Evolutionary conservation across 805 yeast species (phyloP).

Genomic region (Tetrapisispora arboricola): DNA sequence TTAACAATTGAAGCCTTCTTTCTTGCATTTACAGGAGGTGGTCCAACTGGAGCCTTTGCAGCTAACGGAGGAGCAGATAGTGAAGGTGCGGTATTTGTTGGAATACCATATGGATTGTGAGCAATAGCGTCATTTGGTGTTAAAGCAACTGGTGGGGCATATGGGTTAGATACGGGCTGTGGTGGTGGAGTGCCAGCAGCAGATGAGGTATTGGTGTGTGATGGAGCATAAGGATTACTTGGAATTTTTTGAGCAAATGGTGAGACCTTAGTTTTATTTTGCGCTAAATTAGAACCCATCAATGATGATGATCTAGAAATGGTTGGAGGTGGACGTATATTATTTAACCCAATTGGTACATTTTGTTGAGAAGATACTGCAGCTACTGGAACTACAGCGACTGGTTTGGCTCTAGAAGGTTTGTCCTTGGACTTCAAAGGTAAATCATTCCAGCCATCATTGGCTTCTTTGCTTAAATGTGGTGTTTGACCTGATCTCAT

Average conservation of each 20-base stretch:
- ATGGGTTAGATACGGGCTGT: constrained; percentile 29
- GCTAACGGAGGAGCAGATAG: constrained; percentile 14
- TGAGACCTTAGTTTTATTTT: background rate
- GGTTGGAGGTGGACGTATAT: constrained; percentile 20
- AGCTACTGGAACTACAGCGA: constrained; percentile 29
- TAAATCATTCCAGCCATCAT: constrained; percentile 31
- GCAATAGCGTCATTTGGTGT: constrained; percentile 19
- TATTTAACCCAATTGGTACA: constrained; percentile 7
- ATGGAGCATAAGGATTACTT: constrained; percentile 14
- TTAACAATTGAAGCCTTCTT: constrained; percentile 15
- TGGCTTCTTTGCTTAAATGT: constrained; percentile 27
- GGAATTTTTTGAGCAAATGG: background rate
- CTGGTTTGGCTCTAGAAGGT: constrained; percentile 28
- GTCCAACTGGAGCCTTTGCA: constrained; percentile 24
- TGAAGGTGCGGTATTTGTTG: constrained; percentile 10
- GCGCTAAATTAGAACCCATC: constrained; percentile 1
- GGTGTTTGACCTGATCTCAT: constrained; percentile 29
- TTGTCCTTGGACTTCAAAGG: constrained; percentile 24
- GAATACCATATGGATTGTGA: constrained; percentile 12
- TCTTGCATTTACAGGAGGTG: constrained; percentile 25
- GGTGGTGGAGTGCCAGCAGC: constrained; percentile 10
- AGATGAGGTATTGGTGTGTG: background rate
- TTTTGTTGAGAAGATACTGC: constrained; percentile 2
- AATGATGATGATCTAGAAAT: constrained; percentile 19
- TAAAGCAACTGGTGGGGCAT: constrained; percentile 28